A percentile compares a stretch with the other conserved stretches of the same genome.
Conservation (phyloP, 2,329 filamentous ascomycete species). For the Taxawa tesnikishii region DNA sequence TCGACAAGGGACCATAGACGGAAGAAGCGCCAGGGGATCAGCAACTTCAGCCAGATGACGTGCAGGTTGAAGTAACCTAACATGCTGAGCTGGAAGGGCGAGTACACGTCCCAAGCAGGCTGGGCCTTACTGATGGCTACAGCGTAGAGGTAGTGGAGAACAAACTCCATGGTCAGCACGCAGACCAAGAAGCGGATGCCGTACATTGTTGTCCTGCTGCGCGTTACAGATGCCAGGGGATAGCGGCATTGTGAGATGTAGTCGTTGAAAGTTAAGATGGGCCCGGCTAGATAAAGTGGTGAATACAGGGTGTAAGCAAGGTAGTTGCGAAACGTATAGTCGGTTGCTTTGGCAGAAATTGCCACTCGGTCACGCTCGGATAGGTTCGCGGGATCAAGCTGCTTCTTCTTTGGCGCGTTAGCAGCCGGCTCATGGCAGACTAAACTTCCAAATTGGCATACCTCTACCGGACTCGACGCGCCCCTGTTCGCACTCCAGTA, state of each 20-base stretch:
- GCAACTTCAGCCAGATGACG: slow-evolving; percentile 93
- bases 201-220: slow-evolving; percentile 62
- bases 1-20: slow-evolving; percentile 89
- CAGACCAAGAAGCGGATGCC: slow-evolving; percentile 68
- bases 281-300: slow-evolving; percentile 82
- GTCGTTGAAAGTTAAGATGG: slow-evolving; percentile 96
- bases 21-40: slow-evolving; percentile 97
- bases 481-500: slow-evolving; percentile 73
- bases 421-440: slow-evolving; percentile 16
- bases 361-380: slow-evolving; percentile 80
- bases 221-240: slow-evolving; percentile 52
- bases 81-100: slow-evolving; percentile 75
- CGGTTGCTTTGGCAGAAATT: slow-evolving; percentile 56
- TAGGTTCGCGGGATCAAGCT: slow-evolving; percentile 74
- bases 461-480: slow-evolving; percentile 62
- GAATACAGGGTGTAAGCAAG: slow-evolving; percentile 83
- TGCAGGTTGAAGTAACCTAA: slow-evolving; percentile 93
- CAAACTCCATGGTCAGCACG: slow-evolving; percentile 78
- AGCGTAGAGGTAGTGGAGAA: slow-evolving; percentile 86
- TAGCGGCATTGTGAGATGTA: slow-evolving; percentile 81
- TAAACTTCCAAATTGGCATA: slow-evolving; percentile 34
- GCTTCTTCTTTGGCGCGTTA: slow-evolving; percentile 88
- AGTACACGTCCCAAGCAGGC: slow-evolving; percentile 73
- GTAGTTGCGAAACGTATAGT: slow-evolving; percentile 78
- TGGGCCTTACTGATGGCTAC: slow-evolving; percentile 77